Evolutionary conservation across 805 yeast species (phyloP).

Genomic region (Saccharomycopsis oosterbeekiorum): DNA sequence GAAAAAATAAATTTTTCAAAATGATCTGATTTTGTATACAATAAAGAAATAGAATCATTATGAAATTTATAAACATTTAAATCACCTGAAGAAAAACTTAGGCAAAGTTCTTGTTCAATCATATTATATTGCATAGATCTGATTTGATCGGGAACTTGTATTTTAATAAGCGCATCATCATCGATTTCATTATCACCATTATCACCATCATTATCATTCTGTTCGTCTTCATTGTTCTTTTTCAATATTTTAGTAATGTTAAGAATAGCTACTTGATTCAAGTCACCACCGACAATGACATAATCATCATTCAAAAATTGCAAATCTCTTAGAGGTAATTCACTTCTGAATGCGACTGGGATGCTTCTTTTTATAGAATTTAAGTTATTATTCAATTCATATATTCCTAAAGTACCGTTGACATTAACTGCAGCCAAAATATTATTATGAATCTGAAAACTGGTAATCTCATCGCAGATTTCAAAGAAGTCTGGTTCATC

Average conservation of each 20-base stretch:
- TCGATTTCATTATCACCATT: not conserved
- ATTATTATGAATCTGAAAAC: conserved; percentile 30
- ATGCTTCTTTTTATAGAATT: not conserved
- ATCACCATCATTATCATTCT: not conserved
- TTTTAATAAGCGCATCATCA: conserved; percentile 22
- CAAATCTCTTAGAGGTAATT: conserved; percentile 14
- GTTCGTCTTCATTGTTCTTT: not conserved
- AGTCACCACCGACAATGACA: conserved; percentile 58
- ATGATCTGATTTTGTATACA: not conserved
- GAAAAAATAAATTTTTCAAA: not conserved
- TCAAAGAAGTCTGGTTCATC: conserved; percentile 55
- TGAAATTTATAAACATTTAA: conserved; percentile 39
- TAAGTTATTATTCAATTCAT: not conserved
- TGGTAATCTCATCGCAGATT: conserved; percentile 36
- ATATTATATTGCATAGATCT: conserved; percentile 45
- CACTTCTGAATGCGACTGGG: conserved; percentile 9
- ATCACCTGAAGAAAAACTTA: conserved; percentile 51
- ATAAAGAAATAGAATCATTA: not conserved
- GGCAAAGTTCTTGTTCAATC: conserved; percentile 46
- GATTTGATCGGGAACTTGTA: conserved; percentile 43
- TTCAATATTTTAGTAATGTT: not conserved
- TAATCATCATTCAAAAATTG: conserved; percentile 4
- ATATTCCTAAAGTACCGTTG: conserved; percentile 16
- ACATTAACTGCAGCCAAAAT: conserved; percentile 25
- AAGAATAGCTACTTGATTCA: conserved; percentile 42